phyloP scores from a whole-genome alignment of 176 grass and related monocot species.

The Raddia guianensis region DNA sequence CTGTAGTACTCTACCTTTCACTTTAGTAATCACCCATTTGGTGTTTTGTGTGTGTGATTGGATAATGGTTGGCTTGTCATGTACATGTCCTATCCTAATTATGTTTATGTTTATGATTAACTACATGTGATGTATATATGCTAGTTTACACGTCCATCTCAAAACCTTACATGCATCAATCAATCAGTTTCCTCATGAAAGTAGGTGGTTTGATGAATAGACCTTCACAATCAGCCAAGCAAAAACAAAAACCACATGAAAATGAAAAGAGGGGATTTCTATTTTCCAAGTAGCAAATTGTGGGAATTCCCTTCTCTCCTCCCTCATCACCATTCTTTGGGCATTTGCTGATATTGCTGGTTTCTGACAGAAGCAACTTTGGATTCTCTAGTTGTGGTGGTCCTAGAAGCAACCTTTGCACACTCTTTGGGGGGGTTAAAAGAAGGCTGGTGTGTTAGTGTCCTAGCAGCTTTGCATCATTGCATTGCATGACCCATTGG shows the following conservation, averaged over 20 bases:
- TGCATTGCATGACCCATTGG: slow-evolving; percentile 22
- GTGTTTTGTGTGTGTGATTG: slow-evolving; percentile 10
- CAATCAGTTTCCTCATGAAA: slow-evolving; percentile 28
- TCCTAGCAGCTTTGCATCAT: slow-evolving; percentile 33
- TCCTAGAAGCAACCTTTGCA: slow-evolving; percentile 14
- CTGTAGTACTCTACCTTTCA: not conserved
- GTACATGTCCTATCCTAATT: slow-evolving; percentile 26
- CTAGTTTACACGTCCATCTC: slow-evolving; percentile 43
- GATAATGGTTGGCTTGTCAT: slow-evolving; percentile 40
- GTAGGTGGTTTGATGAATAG: not conserved
- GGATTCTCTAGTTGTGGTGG: slow-evolving; percentile 30
- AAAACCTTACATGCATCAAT: slow-evolving; percentile 31
- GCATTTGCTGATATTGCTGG: not conserved
- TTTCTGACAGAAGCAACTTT: slow-evolving; percentile 20
- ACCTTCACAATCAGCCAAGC: not conserved
- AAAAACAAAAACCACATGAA: not conserved
- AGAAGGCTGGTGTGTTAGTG: slow-evolving; percentile 26
- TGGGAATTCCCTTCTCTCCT: not conserved
- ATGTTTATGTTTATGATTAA: not conserved
- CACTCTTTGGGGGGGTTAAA: not conserved
- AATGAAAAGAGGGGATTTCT: not conserved
- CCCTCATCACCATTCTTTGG: not conserved
- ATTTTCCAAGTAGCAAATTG: not conserved
- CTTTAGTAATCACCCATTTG: not conserved
- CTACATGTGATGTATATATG: slow-evolving; percentile 32